phyloP scores from a whole-genome alignment of 768 basidiomycete genomes.

The Lyophyllum atratum region DNA sequence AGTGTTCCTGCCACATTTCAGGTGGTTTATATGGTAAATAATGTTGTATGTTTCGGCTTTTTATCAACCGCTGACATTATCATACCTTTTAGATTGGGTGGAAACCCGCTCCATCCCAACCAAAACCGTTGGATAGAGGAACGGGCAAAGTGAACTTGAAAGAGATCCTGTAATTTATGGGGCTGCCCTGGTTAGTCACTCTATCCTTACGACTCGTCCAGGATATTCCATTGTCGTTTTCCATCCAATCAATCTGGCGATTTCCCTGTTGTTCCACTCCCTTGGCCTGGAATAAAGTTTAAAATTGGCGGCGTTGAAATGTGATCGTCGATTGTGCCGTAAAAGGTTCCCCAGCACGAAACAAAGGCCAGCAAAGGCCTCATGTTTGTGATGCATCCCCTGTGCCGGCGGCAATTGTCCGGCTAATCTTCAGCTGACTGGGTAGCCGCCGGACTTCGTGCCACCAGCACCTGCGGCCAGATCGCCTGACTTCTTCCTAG shows the following conservation, averaged over 20 bases:
- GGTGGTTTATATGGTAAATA: slow-evolving; percentile 85
- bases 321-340: not conserved
- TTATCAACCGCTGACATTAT: not conserved
- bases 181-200: not conserved
- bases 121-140: slow-evolving; percentile 46
- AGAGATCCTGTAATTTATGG: slow-evolving; percentile 34
- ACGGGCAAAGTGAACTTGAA: slow-evolving; percentile 45
- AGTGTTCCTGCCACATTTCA: slow-evolving; percentile 94
- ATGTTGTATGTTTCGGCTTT: not conserved
- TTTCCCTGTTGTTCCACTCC: not conserved
- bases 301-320: not conserved
- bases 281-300: not conserved
- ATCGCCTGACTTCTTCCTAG: not conserved
- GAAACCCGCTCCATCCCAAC: slow-evolving; percentile 46
- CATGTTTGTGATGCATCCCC: not conserved
- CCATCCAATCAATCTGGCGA: not conserved
- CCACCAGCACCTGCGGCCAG: not conserved
- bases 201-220: not conserved
- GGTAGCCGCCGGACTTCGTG: slow-evolving; percentile 10
- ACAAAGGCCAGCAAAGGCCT: not conserved
- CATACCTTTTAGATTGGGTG: slow-evolving; percentile 40
- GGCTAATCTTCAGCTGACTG: slow-evolving; percentile 3
- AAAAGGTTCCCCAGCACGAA: not conserved
- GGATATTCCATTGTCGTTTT: not conserved
- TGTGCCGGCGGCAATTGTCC: slow-evolving; percentile 8